phyloP scores from a whole-genome alignment of 2,329 filamentous ascomycete genomes.

The Ascochyta lentis region DNA sequence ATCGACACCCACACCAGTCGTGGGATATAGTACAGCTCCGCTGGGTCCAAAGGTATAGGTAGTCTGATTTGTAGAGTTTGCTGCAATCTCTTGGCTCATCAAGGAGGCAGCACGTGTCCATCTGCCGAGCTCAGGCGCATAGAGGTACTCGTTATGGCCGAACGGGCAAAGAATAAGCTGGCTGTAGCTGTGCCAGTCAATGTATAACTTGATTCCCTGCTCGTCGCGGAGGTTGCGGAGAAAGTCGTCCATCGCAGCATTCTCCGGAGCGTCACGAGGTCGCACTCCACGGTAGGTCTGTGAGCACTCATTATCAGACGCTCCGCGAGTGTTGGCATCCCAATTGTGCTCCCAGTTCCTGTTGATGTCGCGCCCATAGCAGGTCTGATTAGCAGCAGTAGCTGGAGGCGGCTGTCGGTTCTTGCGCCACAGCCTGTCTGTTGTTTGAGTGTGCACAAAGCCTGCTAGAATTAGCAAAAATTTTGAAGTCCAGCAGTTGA shows the following conservation, averaged over 20 bases:
- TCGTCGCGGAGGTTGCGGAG: conserved; percentile 51
- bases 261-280: conserved; percentile 40
- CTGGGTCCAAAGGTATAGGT: conserved; percentile 54
- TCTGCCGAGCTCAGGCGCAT: conserved; percentile 56
- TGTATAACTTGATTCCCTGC: conserved; percentile 64
- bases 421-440: conserved; percentile 47
- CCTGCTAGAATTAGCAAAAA: conserved; percentile 20
- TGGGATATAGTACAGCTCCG: conserved; percentile 66
- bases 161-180: conserved; percentile 67
- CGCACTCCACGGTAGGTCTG: conserved; percentile 41
- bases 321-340: conserved; percentile 36
- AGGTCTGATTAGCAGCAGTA: conserved; percentile 36
- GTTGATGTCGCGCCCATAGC: conserved; percentile 44
- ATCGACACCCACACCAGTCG: conserved; percentile 54
- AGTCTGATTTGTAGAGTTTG: conserved; percentile 44
- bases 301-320: conserved; percentile 40
- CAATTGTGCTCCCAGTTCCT: conserved; percentile 45
- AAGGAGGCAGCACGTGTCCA: conserved; percentile 58
- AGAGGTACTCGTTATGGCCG: conserved; percentile 62
- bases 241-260: conserved; percentile 52
- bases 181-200: conserved; percentile 69
- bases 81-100: conserved; percentile 59
- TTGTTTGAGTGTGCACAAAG: conserved; percentile 45
- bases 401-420: conserved; percentile 37
- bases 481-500: background rate